A percentile compares a stretch with the other conserved stretches of the same genome.
phyloP scores from a whole-genome alignment of 257 asterid species.

The Solanum neorickii region DNA sequence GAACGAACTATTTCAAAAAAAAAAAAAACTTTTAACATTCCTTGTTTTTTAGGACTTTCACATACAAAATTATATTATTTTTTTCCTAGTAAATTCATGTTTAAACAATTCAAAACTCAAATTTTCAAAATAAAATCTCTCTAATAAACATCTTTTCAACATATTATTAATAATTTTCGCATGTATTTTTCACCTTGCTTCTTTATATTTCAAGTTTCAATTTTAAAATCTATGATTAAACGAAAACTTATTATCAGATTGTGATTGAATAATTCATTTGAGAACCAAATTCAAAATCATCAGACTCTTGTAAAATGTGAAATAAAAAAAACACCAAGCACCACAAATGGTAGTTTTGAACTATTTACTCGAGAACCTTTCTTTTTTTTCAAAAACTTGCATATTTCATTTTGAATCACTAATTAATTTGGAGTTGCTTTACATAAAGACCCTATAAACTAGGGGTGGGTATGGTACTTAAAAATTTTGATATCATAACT shows the following conservation, averaged over 20 bases:
- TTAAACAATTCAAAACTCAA: not conserved
- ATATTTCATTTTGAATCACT: not conserved
- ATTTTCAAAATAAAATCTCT: no score
- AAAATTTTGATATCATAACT: no score
- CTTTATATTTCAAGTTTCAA: not conserved
- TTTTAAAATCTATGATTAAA: not conserved
- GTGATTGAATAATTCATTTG: not conserved
- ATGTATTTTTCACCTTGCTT: no score
- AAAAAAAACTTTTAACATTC: no score
- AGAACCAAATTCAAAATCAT: not conserved
- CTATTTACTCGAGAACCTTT: not conserved
- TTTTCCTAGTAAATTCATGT: not conserved
- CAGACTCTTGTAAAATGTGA: no score
- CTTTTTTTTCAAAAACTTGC: not conserved
- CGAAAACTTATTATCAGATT: fast-evolving
- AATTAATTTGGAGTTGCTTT: not conserved
- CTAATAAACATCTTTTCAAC: no score
- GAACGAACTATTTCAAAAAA: no score
- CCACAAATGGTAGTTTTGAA: not conserved
- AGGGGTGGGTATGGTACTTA: no score
- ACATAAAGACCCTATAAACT: no score
- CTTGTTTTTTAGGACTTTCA: not conserved
- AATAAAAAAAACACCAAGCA: not conserved
- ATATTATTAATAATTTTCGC: no score
- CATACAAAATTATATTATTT: not conserved